Evolutionary conservation across 2,329 filamentous ascomycete genomes (phyloP), one percentile per base, ranked within the genome.

Genomic region (Colletotrichum simmondsii): DNA sequence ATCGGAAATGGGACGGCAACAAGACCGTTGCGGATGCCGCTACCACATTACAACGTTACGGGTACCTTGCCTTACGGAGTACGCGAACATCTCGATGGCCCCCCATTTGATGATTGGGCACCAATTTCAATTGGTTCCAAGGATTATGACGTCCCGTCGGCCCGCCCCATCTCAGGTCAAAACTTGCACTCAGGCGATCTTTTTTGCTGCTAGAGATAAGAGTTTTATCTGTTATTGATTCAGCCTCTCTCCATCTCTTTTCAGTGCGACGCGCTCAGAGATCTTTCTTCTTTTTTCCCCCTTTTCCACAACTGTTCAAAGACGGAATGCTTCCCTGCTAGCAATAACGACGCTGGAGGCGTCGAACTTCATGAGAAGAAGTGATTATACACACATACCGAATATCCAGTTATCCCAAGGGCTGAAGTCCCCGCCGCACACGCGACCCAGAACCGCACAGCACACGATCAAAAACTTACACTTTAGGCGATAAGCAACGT

Each of bases 321-420:
- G 54, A 70, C 65, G 56, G 60, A 52, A 72, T 72, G 66, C 66
- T 70, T 70, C 60, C 60, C 14, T 49, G 71, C 32, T 73, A 68
- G 58, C 71, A 42, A 28, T 49, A 62, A 37, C 71, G 71, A 65
- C 66, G 66, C 71, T 73, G 71, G 71, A 71, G 61, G 71, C 71
- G 71, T 73, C 71, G 61, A 49, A 68, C 56, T 72, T 65, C 46
- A 65, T 22, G 61, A 57, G 54, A 60, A 54, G 62, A 70, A 72
- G 66, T 70, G 46, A 22, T 24, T n/a, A 10, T 16, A 58, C 24
- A 59, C 37, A n/a, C 26, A 26, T 24, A 28, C 1, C 22, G 19
- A 37, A 16, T 26, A 37, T 4, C 11, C 32, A 37, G 10, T 28
- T 1, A 19, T n/a, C 19, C 19, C n/a, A 22, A 49, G 42, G 42